Evolutionary conservation across 805 yeast species (phyloP).

Genomic region (Aciculoconidium aculeatum): DNA sequence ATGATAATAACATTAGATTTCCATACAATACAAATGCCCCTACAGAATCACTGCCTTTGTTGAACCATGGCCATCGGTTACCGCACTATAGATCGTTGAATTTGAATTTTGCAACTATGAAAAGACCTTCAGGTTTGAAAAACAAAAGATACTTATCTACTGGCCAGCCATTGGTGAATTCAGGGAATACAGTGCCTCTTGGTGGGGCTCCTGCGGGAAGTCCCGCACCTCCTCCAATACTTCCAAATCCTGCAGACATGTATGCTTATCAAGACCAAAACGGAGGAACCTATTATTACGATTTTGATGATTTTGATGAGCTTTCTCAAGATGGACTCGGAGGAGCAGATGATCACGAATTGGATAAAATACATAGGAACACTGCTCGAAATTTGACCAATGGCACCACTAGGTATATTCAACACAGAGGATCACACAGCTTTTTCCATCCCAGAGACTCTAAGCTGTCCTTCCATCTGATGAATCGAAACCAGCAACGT

Average conservation of each 20-base stretch:
- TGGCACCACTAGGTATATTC: constrained; percentile 8
- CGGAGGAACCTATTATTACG: constrained; percentile 28
- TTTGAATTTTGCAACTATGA: constrained; percentile 21
- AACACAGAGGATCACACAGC: constrained; percentile 16
- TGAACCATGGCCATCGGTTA: constrained; percentile 19
- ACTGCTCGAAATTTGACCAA: constrained; percentile 5
- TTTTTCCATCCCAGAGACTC: constrained; percentile 23
- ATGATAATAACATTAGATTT: constrained; percentile 35
- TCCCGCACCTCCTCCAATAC: too few relatives aligned
- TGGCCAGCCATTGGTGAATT: constrained; percentile 22
- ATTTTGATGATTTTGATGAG: constrained; percentile 37
- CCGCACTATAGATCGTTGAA: constrained; percentile 40
- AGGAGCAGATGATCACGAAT: constrained; percentile 8
- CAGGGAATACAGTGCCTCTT: too few relatives aligned
- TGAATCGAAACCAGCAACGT: constrained; percentile 9
- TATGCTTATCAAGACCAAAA: constrained; percentile 30
- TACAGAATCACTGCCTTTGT: constrained; percentile 25
- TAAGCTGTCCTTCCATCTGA: constrained; percentile 13
- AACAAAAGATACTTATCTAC: constrained; percentile 33
- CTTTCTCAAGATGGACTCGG: constrained; percentile 10
- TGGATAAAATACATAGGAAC: constrained; percentile 4
- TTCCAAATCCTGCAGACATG: too few relatives aligned
- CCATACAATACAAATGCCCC: constrained; percentile 22
- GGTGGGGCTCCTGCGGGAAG: too few relatives aligned
- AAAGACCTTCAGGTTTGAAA: constrained; percentile 17